Base-by-base conservation (phyloP, 2,329 filamentous ascomycete genomes). In the Phyllosticta citriasiana region DNA sequence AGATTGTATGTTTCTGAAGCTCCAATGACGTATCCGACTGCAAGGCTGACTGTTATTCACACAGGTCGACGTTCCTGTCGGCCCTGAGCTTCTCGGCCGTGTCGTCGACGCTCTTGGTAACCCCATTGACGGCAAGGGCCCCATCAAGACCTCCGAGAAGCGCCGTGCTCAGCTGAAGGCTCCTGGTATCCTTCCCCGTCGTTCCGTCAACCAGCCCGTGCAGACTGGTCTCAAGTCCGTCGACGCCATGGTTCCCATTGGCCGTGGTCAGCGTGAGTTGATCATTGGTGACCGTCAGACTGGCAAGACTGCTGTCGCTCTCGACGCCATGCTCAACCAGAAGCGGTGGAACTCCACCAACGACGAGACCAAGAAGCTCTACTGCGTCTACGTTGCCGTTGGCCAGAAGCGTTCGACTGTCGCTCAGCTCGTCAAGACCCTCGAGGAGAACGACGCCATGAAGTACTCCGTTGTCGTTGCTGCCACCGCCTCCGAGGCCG, bases 231-330 rank as follows among this genome's bases (percentile, higher is more conserved):
- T 97, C 73, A 99, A 99, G 86, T 96, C 91, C 72, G 85, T 99
- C 82, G 94, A 99, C 78, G 92, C 94, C 81, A 97, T 99, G 94
- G 94, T 99, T 72, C 94, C 94, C 73, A 97, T 99, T 73, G 94
- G 94, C 78, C 94, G 94, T 93, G 94, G 94, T 76, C 94, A 99
- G 86, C 94, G 94, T 93, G 94, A 99, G 84, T 83, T 99, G 86
- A 97, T 99, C 80, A 99, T 99, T 80, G 94, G 94, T 84, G 94
- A 99, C 78, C 94, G 94, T 91, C 94, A 99, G 83, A 99, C 94
- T 73, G 94, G 94, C 80, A 99, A 99, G 89, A 99, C 94, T 76
- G 94, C 94, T 73, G 93, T 99, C 77, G 93, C 88, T 74, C 90
- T 99, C 66, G 94, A 99, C 78, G 87, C 93, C 78, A 97, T 99